phyloP scores from a whole-genome alignment of 83 land plant genomes.

The Picea abies region DNA sequence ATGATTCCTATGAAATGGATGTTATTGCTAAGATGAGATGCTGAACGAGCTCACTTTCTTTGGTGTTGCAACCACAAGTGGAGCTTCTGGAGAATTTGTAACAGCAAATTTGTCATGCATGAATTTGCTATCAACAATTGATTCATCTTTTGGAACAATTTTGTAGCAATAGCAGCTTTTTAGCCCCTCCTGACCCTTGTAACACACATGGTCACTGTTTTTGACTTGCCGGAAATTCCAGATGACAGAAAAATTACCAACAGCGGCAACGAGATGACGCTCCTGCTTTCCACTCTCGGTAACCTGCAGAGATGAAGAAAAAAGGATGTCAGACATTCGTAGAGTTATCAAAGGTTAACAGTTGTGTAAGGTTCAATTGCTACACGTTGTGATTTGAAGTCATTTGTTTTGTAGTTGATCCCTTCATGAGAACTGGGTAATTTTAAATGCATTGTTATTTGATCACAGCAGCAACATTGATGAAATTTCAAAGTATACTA shows the following conservation, averaged over 20 bases:
- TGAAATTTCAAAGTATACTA: no score
- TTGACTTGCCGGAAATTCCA: slow-evolving; percentile 96
- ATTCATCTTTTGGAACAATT: slow-evolving; percentile 86
- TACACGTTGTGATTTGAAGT: no score
- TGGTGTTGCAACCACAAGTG: slow-evolving; percentile 81
- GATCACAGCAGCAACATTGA: no score
- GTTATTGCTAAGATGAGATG: slow-evolving; percentile 27
- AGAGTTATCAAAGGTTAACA: no score
- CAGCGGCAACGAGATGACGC: slow-evolving; percentile 89
- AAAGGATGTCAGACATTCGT: background rate
- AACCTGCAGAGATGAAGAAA: slow-evolving; percentile 52
- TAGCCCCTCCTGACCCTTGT: slow-evolving; percentile 76
- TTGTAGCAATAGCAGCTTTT: slow-evolving; percentile 98
- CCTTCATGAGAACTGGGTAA: no score
- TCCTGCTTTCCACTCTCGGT: slow-evolving; percentile 93
- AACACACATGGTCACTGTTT: slow-evolving; percentile 86
- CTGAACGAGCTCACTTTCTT: slow-evolving; percentile 82
- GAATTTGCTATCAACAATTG: slow-evolving; percentile 93
- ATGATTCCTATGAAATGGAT: no score
- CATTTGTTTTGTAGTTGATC: no score
- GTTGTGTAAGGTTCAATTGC: no score
- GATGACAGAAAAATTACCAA: slow-evolving; percentile 89
- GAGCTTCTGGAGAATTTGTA: slow-evolving; percentile 82
- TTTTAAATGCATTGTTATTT: no score
- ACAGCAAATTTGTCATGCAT: slow-evolving; percentile 92